Percentiles rank a stretch among this genome's conserved stretches.
phyloP scores from a whole-genome alignment of 1,139 yeast genomes.

The Geotrichum armillariae region DNA sequence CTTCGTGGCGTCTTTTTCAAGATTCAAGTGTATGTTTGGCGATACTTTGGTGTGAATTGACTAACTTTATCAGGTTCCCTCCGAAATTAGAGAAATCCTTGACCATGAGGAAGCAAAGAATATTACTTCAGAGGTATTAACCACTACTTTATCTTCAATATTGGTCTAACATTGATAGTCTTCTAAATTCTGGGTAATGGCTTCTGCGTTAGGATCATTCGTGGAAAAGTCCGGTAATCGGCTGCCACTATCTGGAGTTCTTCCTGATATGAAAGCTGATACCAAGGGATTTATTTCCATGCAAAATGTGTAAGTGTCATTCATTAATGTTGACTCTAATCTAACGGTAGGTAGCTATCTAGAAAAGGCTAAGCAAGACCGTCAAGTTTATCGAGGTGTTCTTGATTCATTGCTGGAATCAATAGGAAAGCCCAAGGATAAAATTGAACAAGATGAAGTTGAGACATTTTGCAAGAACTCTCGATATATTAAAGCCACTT shows the following conservation, averaged over 20 bases:
- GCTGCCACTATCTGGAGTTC: conserved; percentile 69
- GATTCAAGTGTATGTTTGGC: conserved; percentile 28
- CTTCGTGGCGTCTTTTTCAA: conserved; percentile 53
- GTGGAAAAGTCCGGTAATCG: conserved; percentile 37
- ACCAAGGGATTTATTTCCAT: conserved; percentile 61
- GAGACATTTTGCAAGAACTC: conserved; percentile 62
- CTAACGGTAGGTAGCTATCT: conserved; percentile 42
- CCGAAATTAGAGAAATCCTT: conserved; percentile 34
- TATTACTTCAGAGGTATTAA: conserved; percentile 9
- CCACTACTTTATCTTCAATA: neutral
- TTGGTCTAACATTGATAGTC: conserved; percentile 19
- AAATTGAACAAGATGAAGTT: conserved; percentile 44
- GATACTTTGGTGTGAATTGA: neutral
- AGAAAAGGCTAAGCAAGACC: conserved; percentile 57
- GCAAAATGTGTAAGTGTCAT: conserved; percentile 44
- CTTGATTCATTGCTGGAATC: conserved; percentile 36
- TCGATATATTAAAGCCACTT: conserved; percentile 41
- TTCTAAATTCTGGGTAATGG: conserved; percentile 59
- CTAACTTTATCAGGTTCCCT: conserved; percentile 37
- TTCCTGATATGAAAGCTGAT: conserved; percentile 90
- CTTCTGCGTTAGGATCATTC: conserved; percentile 56
- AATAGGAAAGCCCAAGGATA: conserved; percentile 33
- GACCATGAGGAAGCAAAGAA: conserved; percentile 24
- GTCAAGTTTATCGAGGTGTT: conserved; percentile 41
- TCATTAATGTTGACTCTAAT: neutral